Evolutionary conservation across 768 basidiomycete genomes (phyloP).

Genomic region (Suillus plorans): DNA sequence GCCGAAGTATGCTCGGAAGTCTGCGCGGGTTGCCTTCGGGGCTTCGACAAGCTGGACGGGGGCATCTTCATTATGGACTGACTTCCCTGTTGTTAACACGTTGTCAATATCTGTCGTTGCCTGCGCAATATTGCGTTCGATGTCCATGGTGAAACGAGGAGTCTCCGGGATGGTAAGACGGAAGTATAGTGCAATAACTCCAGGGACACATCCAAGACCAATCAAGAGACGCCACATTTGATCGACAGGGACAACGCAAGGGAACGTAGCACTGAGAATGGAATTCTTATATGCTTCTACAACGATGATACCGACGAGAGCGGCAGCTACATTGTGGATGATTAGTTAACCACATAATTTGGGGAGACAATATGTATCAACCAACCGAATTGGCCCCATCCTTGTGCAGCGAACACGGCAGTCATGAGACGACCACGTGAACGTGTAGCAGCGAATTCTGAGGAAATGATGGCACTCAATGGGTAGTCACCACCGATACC

Average conservation of each 20-base stretch:
- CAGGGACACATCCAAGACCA: constrained; percentile 85
- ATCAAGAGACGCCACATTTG: constrained; percentile 85
- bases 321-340: constrained; percentile 46
- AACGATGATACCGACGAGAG: constrained; percentile 63
- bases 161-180: constrained; percentile 92
- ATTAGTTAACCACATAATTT: background rate
- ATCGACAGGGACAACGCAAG: constrained; percentile 56
- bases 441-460: constrained; percentile 80
- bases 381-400: constrained; percentile 80
- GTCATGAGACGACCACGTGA: constrained; percentile 87
- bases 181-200: constrained; percentile 82
- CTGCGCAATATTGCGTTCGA: constrained; percentile 77
- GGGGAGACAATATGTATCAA: background rate
- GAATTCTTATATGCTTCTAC: constrained; percentile 66
- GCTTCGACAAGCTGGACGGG: constrained; percentile 60
- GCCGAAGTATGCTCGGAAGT: constrained; percentile 69
- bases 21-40: constrained; percentile 65
- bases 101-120: constrained; percentile 72
- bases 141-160: constrained; percentile 90
- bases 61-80: constrained; percentile 54
- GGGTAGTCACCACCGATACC: constrained; percentile 94
- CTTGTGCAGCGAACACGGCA: constrained; percentile 82
- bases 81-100: constrained; percentile 54
- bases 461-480: constrained; percentile 80
- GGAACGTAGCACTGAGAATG: constrained; percentile 44